Evolutionary conservation across 768 basidiomycete species (phyloP), one percentile per base, ranked within the genome.

Genomic region (Suillus cothurnatus): DNA sequence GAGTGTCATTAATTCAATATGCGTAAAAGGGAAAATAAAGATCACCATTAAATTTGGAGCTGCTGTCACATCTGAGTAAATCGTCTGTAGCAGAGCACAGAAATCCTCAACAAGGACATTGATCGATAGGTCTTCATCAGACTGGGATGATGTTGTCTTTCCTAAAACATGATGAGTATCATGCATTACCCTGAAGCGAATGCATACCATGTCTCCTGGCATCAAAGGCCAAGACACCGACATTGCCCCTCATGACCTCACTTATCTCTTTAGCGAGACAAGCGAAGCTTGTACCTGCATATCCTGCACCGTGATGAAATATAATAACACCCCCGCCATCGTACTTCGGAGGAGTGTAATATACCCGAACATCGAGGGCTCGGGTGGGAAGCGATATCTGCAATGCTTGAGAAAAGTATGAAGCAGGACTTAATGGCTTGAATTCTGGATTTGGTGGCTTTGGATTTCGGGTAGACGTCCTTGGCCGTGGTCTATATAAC

Each of bases 261-360:
- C 74, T 75, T 1, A 98, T 79, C 77, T 93, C 90, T 76, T 89
- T 90, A n/a, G 96, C 94, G 64, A 97, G 83, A 71, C 88, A 90
- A 2, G 97, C 95, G 75, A 97, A 99, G 68, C 87, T 93, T 66
- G 98, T 80, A 0, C 88, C 97, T 0, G 91, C 90, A 73, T 94
- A 94, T 17, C 97, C 97, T 0, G 94, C 97, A 1, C 97, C 97
- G 70, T 99, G 97, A 71, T 97, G 95, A 78, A 93, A 96, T 6
- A 98, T 84, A 74, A 99, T 85, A 4, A 97, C 87, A 0, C 91
- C 89, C 21, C 81, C 82, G 0, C 68, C 71, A 23, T 64, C 67
- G 19, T 52, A 66, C 57, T 81, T 81, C 2, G 95, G 87, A 1
- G 91, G 85, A 0, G 93, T 91, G 74, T 96, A 92, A 77, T 98